A percentile compares a stretch with the other conserved stretches of the same genome.
phyloP scores from a whole-genome alignment of 192 early-diverging fungal species.

The Coemansia sp. region DNA sequence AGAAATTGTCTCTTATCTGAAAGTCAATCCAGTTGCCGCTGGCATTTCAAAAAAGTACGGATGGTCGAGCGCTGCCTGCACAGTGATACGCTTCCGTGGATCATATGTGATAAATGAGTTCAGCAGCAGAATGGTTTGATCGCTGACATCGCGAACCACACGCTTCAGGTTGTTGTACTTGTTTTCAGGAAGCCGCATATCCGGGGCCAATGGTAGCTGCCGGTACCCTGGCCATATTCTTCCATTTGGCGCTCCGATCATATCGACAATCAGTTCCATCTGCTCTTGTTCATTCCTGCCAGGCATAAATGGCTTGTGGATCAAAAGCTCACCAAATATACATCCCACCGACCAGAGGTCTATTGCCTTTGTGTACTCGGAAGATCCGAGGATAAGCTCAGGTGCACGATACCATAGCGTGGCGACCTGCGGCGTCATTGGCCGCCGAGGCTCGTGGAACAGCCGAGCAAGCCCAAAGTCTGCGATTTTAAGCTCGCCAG shows the following conservation, averaged over 20 bases:
- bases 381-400: conserved; percentile 73
- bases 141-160: conserved; percentile 57
- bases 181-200: conserved; percentile 61
- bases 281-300: conserved; percentile 82
- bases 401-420: conserved; percentile 88
- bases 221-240: conserved; percentile 78
- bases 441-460: conserved; percentile 58
- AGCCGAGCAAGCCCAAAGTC: conserved; percentile 80
- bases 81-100: conserved; percentile 65
- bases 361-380: conserved; percentile 69
- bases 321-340: conserved; percentile 83
- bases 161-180: conserved; percentile 61
- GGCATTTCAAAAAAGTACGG: conserved; percentile 80
- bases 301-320: conserved; percentile 71
- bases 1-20: not conserved
- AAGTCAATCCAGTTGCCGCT: conserved; percentile 12
- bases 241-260: conserved; percentile 76
- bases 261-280: conserved; percentile 65
- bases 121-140: conserved; percentile 62
- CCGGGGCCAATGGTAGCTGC: conserved; percentile 61
- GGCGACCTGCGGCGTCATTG: conserved; percentile 82
- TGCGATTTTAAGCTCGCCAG: conserved; percentile 76
- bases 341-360: conserved; percentile 76
- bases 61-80: conserved; percentile 66
- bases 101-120: conserved; percentile 72